Base-by-base conservation (phyloP, 1,284 basidiomycete genomes). In the Microbotryum intermedium region DNA sequence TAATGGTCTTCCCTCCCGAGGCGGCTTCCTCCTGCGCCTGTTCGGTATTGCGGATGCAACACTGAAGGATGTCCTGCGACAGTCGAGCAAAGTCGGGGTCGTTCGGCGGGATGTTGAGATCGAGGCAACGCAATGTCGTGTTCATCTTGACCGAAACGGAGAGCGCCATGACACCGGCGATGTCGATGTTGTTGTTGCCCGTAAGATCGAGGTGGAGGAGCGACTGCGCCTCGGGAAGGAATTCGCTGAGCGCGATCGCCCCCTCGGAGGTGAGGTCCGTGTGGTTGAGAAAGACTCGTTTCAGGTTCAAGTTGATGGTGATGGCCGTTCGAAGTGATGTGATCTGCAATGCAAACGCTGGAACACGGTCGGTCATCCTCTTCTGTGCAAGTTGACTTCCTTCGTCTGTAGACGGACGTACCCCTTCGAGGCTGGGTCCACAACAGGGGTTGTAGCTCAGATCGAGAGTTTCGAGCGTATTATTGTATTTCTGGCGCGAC, bases 201-300 rank as follows among this genome's bases (percentile, higher is more conserved):
- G 76, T 74, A 23, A 77, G 62, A 58, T 78, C 77, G 51, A 97
- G 83, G 74, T 97, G 92, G 0, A 97, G 79, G 6, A 97, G 79
- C 0, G 86, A 87, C 28, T 81, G 82, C 0, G 89, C 87, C 73
- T 97, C 92, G 0, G 92, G 92, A 4, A 97, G 80, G 77, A 97
- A 97, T 75, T 97, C 93, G 4, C 94, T 94, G 1, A 98, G 82
- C 0, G 90, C 88, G 60, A 98, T 95, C 0, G 94, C 93, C 4
- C 90, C 92, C 2, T 87, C 80, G 0, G 90, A 88, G 0, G 83
- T 83, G 69, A 98, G 80, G 6, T 81, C 79, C 0, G 93, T 97
- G 6, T 86, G 84, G 18, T 88, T 85, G 28, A 98, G 81, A 78
- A 97, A 97, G 42, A 99, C 79, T 1, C 93, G 84, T 74, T 94